Percentiles rank a stretch among this genome's conserved stretches.
Conservation (phyloP, 306 rosid species). For the Sophora flavescens region DNA sequence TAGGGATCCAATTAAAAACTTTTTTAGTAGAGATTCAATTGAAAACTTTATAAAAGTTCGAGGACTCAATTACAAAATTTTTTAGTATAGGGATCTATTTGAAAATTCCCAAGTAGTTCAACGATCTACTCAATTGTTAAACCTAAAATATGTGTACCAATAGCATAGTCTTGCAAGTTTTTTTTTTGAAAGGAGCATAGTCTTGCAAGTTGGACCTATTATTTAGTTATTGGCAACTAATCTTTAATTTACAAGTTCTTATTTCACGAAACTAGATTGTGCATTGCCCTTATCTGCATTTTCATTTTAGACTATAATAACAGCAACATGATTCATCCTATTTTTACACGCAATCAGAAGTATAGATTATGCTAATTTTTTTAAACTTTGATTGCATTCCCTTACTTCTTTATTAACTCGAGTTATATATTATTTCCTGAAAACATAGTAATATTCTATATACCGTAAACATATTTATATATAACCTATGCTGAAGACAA, state of each 20-base stretch:
- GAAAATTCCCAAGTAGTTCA: too few species aligned
- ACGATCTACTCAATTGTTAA: too few species aligned
- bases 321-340: not conserved
- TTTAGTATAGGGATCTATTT: too few species aligned
- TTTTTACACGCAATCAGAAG: not conserved
- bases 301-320: not conserved
- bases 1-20: too few species aligned
- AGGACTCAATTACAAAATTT: too few species aligned
- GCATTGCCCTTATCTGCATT: not conserved
- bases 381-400: constrained; percentile 12
- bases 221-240: not conserved
- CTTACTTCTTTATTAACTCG: not conserved
- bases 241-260: constrained; percentile 18
- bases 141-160: too few species aligned
- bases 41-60: too few species aligned
- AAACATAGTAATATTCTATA: constrained; percentile 8
- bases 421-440: not conserved
- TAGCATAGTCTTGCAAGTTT: constrained; percentile 14
- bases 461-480: not conserved
- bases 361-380: not conserved
- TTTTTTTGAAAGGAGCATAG: too few species aligned
- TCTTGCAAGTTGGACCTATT: constrained; percentile 1
- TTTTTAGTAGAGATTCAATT: too few species aligned
- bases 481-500: not conserved
- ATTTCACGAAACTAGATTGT: constrained; percentile 12